These are phyloP conservation scores for Anethum foeniculum DNA, from an alignment of 140 eudicot genomes.

Conservation along the genomic window DNA sequence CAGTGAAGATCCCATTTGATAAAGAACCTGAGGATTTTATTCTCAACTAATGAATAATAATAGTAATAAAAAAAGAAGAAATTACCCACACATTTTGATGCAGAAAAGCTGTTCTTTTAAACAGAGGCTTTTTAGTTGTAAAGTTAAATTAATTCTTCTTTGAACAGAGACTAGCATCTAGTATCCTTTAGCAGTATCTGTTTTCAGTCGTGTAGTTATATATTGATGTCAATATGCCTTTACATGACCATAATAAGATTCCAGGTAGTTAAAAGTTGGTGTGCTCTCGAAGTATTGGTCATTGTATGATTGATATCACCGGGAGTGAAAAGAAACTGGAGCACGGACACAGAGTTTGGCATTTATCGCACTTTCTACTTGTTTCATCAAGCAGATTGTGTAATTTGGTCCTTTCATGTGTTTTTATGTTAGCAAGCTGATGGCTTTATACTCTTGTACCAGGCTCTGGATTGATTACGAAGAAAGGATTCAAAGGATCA, in stretches of 20 bases:
- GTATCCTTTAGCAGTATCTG: too few relatives aligned
- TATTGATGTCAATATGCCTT: background rate
- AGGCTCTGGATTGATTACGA: constrained; percentile 82
- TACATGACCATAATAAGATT: background rate
- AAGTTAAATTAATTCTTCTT: too few relatives aligned
- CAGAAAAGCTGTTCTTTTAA: too few relatives aligned
- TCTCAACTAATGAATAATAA: too few relatives aligned
- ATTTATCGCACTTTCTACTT: background rate
- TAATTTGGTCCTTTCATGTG: background rate
- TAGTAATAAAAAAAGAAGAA: too few relatives aligned
- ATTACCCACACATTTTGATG: too few relatives aligned
- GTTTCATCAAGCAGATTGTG: background rate
- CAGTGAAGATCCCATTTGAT: too few relatives aligned
- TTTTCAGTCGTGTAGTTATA: background rate
- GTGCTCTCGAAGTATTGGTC: background rate
- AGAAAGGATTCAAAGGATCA: constrained; percentile 84
- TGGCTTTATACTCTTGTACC: constrained; percentile 6
- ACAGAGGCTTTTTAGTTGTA: too few relatives aligned
- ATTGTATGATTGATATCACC: background rate
- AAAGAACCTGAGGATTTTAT: too few relatives aligned
- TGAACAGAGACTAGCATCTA: too few relatives aligned
- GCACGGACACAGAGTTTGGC: background rate
- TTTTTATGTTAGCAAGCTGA: background rate
- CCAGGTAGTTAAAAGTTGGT: background rate
- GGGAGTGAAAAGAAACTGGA: background rate